Base-by-base conservation (phyloP, 768 basidiomycete species). In the Tricholoma saponaceum region DNA sequence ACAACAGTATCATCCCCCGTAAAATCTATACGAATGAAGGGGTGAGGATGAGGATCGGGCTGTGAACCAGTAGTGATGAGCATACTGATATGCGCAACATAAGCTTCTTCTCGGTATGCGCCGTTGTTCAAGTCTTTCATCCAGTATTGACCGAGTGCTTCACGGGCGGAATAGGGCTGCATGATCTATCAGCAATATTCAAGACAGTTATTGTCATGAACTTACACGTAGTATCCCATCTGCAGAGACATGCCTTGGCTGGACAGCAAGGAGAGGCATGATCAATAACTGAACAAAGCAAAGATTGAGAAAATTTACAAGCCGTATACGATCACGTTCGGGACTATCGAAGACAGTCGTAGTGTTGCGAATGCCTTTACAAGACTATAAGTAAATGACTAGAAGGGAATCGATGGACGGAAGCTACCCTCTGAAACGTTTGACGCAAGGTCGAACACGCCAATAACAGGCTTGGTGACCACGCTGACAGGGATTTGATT, bases 261-360 rank as follows among this genome's bases (percentile, higher is more conserved):
- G 33, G 39, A 51, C 33, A 57, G 55, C 59, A 41, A 58, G 51
- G 55, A 32, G 44, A 44, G 18, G 35, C 12, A 43, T 49, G 18
- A 18, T 9, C n/a, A 30, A 18, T 18, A 6, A 30, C 18, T 23
- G 6, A 32, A 32, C 25, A 3, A 33, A 18, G 8, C 18, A 32
- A 50, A n/a, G 8, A 2, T 5, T 18, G n/a, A 26, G 55, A 9
- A 22, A 8, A 72, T 86, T 68, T 56, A 90, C 91, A 66, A 90
- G 73, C 66, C 97, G 80, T 43, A 90, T 83, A 18, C 95, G 87
- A 66, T 98, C 96, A 55, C 95, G 81, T 32, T 89, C 89, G 12
- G 90, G 89, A 60, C 85, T 90, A 69, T 98, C 97, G 60, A 98
- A 99, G 2, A 98, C 96, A 2, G 95, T 98, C 0, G 97, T 98